Conservation (phyloP, 2,329 filamentous ascomycete genomes). For the Colletotrichum theobromicola region DNA sequence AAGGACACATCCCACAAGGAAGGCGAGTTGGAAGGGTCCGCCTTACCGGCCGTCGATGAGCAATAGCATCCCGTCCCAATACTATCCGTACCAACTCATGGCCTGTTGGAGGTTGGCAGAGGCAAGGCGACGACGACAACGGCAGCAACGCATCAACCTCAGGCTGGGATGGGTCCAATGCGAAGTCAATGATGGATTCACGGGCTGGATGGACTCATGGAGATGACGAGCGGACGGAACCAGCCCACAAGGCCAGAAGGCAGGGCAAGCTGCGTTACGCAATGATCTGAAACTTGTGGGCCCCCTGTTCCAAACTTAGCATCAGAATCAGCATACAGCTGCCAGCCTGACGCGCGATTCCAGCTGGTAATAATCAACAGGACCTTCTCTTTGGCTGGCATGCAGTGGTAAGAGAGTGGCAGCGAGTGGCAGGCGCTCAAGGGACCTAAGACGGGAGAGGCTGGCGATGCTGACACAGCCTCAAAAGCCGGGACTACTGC, state of each 20-base stretch:
- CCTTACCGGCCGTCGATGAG: neutral
- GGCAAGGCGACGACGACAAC: neutral
- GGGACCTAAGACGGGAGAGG: neutral
- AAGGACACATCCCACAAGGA: neutral
- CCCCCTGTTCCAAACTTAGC: slow-evolving; percentile 19
- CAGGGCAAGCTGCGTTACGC: slow-evolving; percentile 1
- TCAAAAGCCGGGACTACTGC: slow-evolving; percentile 20
- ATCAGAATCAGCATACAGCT: neutral
- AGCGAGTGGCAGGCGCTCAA: neutral
- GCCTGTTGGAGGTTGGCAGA: neutral
- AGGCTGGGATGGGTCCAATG: slow-evolving; percentile 2
- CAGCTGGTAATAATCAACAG: neutral
- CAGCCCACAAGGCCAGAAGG: neutral
- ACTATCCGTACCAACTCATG: neutral
- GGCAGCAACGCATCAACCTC: neutral
- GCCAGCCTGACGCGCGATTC: neutral
- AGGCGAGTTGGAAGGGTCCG: neutral
- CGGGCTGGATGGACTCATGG: neutral
- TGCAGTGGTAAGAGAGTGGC: neutral
- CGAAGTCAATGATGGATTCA: neutral
- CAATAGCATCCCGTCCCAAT: neutral
- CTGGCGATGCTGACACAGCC: slow-evolving; percentile 25
- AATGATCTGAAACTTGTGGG: slow-evolving; percentile 18
- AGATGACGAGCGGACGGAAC: neutral
- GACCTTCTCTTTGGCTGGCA: neutral